phyloP scores from a whole-genome alignment of 2,329 filamentous ascomycete species.

The Ceratocystis harringtonii region DNA sequence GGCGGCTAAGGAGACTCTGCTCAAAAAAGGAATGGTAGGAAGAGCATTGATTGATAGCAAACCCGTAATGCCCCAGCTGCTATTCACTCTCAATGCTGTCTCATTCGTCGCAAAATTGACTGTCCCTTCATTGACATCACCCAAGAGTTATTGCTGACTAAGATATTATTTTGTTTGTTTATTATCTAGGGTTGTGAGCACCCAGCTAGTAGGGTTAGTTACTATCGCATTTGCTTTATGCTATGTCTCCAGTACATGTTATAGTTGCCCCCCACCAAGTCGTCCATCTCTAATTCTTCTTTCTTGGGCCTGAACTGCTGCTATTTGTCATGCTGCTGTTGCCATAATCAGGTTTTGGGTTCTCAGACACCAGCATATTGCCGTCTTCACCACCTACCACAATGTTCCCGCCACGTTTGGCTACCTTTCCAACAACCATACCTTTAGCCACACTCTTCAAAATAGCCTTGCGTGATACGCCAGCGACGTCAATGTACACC shows the following conservation, averaged over 20 bases:
- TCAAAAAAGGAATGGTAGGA: too few relatives aligned
- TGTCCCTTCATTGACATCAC: neutral
- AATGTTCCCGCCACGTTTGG: constrained; percentile 56
- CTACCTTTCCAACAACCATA: constrained; percentile 76
- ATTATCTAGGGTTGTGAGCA: neutral
- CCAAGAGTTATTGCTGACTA: neutral
- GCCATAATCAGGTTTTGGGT: constrained; percentile 20
- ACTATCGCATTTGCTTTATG: too few relatives aligned
- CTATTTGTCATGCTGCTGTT: constrained; percentile 21
- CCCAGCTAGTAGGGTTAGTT: neutral
- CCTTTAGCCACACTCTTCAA: constrained; percentile 93
- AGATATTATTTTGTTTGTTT: neutral
- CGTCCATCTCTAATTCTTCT: constrained; percentile 21
- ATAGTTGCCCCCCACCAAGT: neutral
- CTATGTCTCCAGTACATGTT: too few relatives aligned
- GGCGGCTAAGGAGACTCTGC: neutral
- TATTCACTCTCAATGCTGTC: neutral
- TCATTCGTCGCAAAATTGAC: neutral
- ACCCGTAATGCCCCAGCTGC: neutral
- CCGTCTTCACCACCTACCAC: constrained; percentile 48
- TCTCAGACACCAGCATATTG: constrained; percentile 19
- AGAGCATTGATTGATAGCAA: too few relatives aligned
- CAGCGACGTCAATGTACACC: constrained; percentile 92
- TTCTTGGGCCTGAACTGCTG: constrained; percentile 21
- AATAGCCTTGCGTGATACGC: constrained; percentile 75